Evolutionary conservation across 2,329 filamentous ascomycete species (phyloP).

Genomic region (Zymoseptoria tritici): DNA sequence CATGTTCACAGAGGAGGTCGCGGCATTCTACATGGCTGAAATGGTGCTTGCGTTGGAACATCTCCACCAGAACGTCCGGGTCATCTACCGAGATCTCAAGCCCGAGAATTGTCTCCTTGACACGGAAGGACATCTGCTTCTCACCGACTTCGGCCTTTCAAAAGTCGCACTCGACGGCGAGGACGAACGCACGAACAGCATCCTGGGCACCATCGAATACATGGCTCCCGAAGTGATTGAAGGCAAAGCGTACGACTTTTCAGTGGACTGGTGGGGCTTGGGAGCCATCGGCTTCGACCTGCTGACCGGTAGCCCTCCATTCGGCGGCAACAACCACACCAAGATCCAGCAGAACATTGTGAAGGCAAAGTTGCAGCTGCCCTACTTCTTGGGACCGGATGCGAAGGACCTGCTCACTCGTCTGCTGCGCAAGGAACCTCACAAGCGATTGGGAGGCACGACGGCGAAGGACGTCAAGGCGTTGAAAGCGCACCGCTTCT

Average conservation of each 20-base stretch:
- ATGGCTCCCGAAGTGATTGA: conserved; percentile 95
- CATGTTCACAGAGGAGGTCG: conserved; percentile 85
- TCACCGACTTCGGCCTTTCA: conserved; percentile 94
- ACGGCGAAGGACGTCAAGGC: conserved; percentile 81
- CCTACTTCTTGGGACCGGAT: conserved; percentile 84
- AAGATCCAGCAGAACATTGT: conserved; percentile 96
- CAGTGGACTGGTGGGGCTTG: conserved; percentile 98
- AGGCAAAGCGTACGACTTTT: conserved; percentile 82
- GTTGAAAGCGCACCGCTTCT: conserved; percentile 92
- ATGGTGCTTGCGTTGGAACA: conserved; percentile 93
- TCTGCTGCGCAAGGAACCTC: conserved; percentile 83
- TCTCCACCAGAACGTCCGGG: conserved; percentile 82
- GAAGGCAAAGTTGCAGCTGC: conserved; percentile 80
- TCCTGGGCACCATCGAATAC: conserved; percentile 93
- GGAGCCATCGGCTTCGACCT: conserved; percentile 88
- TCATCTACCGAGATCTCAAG: conserved; percentile 95
- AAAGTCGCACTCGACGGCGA: conserved; percentile 78
- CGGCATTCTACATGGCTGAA: conserved; percentile 97
- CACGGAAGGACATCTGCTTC: conserved; percentile 78
- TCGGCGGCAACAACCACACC: conserved; percentile 80
- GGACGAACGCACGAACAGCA: conserved; percentile 66
- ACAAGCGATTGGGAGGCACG: conserved; percentile 77
- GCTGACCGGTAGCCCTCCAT: conserved; percentile 86
- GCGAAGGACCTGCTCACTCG: conserved; percentile 90
- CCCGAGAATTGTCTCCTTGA: conserved; percentile 96